phyloP scores from a whole-genome alignment of 306 rosid species.

The Vigna mungo region DNA sequence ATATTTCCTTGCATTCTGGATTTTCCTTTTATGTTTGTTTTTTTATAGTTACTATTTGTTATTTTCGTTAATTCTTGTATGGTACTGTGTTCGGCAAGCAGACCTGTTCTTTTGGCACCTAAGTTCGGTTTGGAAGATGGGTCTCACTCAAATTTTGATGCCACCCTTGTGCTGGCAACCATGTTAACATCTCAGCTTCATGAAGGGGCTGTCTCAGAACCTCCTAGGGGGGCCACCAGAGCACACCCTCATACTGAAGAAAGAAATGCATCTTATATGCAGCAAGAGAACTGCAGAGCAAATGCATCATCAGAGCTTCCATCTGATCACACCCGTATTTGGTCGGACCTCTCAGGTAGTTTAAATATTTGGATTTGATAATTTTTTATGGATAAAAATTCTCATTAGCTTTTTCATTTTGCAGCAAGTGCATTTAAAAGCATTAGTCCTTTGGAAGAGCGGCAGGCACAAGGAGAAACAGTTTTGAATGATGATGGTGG shows the following conservation, averaged over 20 bases:
- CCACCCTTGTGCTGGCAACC: slow-evolving; percentile 93
- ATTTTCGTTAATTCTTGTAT: slow-evolving; percentile 30
- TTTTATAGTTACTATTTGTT: slow-evolving; percentile 36
- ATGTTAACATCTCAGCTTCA: slow-evolving; percentile 88
- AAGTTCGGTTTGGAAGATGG: slow-evolving; percentile 86
- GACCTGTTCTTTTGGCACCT: slow-evolving; percentile 96
- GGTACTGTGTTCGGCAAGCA: slow-evolving; percentile 50
- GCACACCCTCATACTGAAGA: slow-evolving; percentile 60
- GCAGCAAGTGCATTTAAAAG: slow-evolving; percentile 73
- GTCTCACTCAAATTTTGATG: slow-evolving; percentile 82
- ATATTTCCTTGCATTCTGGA: slow-evolving; percentile 5
- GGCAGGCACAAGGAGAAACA: slow-evolving; percentile 62
- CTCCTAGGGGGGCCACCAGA: slow-evolving; percentile 56
- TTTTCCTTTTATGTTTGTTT: slow-evolving; percentile 1
- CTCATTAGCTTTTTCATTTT: slow-evolving; percentile 35
- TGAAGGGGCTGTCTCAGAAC: slow-evolving; percentile 62
- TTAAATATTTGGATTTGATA: slow-evolving; percentile 22
- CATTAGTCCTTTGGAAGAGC: slow-evolving; percentile 59
- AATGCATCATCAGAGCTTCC: slow-evolving; percentile 78
- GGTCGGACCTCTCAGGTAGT: slow-evolving; percentile 97
- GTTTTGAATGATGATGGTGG: slow-evolving; percentile 59
- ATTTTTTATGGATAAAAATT: slow-evolving; percentile 35
- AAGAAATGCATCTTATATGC: slow-evolving; percentile 60
- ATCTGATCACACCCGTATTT: slow-evolving; percentile 90
- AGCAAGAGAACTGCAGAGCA: slow-evolving; percentile 54